These are phyloP conservation scores for Prunus davidiana DNA, from an alignment of 306 rosid genomes.

Conservation along the genomic window DNA sequence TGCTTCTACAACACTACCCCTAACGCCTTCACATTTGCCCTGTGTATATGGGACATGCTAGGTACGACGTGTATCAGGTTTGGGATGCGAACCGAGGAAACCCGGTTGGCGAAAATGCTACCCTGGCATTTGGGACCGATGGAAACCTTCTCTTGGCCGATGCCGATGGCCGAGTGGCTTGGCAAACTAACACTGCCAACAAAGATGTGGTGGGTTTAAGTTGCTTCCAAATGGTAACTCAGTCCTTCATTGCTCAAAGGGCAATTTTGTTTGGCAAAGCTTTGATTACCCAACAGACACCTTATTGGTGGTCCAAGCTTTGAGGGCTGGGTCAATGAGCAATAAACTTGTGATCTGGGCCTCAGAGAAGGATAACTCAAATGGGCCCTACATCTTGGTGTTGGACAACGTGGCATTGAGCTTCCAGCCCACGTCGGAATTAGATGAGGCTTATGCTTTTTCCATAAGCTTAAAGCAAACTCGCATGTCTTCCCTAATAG, in stretches of 20 bases:
- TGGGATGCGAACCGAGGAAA: constrained; percentile 67
- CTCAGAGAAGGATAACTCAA: constrained; percentile 35
- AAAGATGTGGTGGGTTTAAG: constrained; percentile 57
- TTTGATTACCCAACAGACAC: constrained; percentile 62
- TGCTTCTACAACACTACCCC: constrained; percentile 63
- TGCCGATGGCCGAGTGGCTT: constrained; percentile 45
- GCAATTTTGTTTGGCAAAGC: constrained; percentile 52
- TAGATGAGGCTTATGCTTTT: not conserved
- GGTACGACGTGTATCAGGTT: constrained; percentile 42
- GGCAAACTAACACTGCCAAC: constrained; percentile 53
- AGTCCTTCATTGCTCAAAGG: constrained; percentile 40
- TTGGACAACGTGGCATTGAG: not conserved
- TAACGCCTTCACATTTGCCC: constrained; percentile 51
- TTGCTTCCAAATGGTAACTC: constrained; percentile 56
- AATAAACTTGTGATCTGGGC: constrained; percentile 42
- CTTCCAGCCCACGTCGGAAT: not conserved
- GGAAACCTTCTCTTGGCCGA: constrained; percentile 56
- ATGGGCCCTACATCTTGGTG: constrained; percentile 50
- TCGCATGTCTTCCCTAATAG: not conserved
- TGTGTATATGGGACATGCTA: constrained; percentile 19
- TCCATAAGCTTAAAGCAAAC: too few relatives aligned
- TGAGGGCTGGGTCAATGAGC: constrained; percentile 19
- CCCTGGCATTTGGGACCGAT: constrained; percentile 34
- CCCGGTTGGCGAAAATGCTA: constrained; percentile 50
- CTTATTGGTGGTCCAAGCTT: constrained; percentile 53